Base-by-base conservation (phyloP, 208 protist species). In the Leishmania amazonensis region DNA sequence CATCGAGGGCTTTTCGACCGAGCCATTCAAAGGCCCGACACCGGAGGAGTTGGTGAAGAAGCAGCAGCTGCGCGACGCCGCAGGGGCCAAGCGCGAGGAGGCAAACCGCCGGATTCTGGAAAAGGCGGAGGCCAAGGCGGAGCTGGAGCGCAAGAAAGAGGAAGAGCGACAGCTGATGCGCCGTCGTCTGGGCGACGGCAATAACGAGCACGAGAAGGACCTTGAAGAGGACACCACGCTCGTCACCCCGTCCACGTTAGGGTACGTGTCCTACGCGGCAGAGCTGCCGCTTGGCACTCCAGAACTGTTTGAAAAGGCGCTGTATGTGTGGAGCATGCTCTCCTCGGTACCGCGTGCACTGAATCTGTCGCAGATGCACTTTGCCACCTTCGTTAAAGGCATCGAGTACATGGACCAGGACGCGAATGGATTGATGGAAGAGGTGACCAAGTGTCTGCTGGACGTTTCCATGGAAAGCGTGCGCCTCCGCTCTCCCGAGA, bases 341-440 rank as follows among this genome's bases (percentile, higher is more conserved):
- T 83, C 83, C 3, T 98, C 95, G 2, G 64, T 96, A 1, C 95
- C 95, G 1, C 54, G 84, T 17, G 68, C 88, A 1, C 83, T 98
- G 8, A 81, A 81, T 57, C 87, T 96, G 45, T 96, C 93, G 8
- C 93, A 94, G 79, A 96, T 96, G 92, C 85, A 87, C 40, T 96
- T 98, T 76, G 76, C 68, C 31, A 80, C 90, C 13, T 98, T 98
- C 86, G 35, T 96, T 15, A 94, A 91, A 68, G 90, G 89, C 15
- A 71, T 98, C 42, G 38, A 87, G 19, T 85, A 88, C 60, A 86
- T 95, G 58, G 89, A 94, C 31, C 83, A 94, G 77, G 84, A 86
- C 62, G 85, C 77, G 15, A 96, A 97, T 78, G 91, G 91, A 0
- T 85, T 97, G 38, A 97, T 97, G 90, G 92, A 96, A 78, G 95